Base-by-base conservation (phyloP, 352 stramenopile species). In the Phytophthora capsici region DNA sequence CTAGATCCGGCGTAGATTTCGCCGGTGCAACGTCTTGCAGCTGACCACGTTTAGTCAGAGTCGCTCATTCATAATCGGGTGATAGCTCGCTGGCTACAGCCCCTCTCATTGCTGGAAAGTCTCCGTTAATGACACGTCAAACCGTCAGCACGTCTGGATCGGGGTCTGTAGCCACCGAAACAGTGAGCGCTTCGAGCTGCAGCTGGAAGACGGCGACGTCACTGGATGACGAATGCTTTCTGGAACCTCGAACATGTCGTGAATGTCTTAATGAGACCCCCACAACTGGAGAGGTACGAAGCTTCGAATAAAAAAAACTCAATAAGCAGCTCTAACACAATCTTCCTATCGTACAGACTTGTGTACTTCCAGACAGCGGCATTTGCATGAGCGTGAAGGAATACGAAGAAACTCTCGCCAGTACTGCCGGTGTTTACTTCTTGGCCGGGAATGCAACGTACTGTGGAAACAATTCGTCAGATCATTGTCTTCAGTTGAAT, bases 401-500 rank as follows among this genome's bases (percentile, higher is more conserved):
- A 13, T 59, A 47, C 7, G 38, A 52, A 28, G 55, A 57, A 13
- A 51, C 20, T 1, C 19, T 66, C 9, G 22, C 41, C 8, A 57
- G 48, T 26, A 5, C 37, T 36, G 40, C 7, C 22, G 37, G 44
- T 25, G n/a, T 17, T 14, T 71, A 63, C 49, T 71, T 47, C 44
- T 0, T 69, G 17, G 48, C 52, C 2, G 60, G 50, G 13, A 71
- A 75, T 17, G 14, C 32, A 7, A 62, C 43, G n/a, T 63, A 75
- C 36, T 76, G 52, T 28, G 48, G 10, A 16, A 48, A 2, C 58
- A 58, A 17, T 26, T 56, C 37, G 6, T 48, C 22, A 16, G 43
- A 7, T 1, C 17, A 26, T 52, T 89, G 80, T 38, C 61, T 89
- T 8, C 80, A 66, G 28, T 34, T 83, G 5, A 44, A 67, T 6